phyloP scores from a whole-genome alignment of 2,329 filamentous ascomycete genomes.

The Grosmannia penicillata region DNA sequence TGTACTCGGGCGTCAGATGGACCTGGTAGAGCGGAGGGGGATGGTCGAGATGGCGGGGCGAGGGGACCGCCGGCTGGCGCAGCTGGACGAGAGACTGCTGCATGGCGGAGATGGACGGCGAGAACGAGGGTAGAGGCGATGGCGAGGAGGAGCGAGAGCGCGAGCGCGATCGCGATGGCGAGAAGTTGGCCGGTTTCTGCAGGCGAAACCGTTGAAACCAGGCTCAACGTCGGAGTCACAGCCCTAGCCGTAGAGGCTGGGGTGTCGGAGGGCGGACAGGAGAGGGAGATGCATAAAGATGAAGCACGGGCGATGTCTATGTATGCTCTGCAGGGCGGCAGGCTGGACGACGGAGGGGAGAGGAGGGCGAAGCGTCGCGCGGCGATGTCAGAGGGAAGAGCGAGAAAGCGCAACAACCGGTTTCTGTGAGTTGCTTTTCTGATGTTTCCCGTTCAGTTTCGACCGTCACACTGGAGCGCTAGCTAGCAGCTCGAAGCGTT shows the following conservation, averaged over 20 bases:
- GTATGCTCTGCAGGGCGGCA: not conserved
- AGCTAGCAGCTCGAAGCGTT: conserved; percentile 1
- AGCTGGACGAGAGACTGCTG: conserved; percentile 34
- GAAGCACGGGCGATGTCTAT: not conserved
- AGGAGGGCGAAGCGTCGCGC: not conserved
- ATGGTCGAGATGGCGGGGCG: conserved; percentile 23
- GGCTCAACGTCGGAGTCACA: not conserved
- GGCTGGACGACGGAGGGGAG: not conserved
- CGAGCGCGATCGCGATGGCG: not conserved
- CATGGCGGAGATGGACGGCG: not conserved
- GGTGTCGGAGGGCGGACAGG: conserved; percentile 8
- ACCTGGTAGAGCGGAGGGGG: conserved; percentile 15
- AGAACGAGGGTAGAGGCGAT: not conserved
- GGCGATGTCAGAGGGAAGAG: not conserved
- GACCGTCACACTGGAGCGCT: conserved; percentile 8
- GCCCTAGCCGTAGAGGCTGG: conserved; percentile 12
- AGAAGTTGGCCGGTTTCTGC: not conserved
- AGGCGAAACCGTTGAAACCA: not conserved
- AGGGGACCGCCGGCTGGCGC: conserved; percentile 32
- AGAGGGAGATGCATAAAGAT: conserved; percentile 6
- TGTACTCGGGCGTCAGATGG: conserved; percentile 16
- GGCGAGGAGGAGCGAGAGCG: conserved; percentile 6
- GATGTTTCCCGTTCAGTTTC: conserved; percentile 6
- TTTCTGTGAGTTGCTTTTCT: conserved; percentile 3
- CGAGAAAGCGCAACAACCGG: not conserved